phyloP scores from a whole-genome alignment of 805 yeast species.

The Scheffersomyces ergatensis region DNA sequence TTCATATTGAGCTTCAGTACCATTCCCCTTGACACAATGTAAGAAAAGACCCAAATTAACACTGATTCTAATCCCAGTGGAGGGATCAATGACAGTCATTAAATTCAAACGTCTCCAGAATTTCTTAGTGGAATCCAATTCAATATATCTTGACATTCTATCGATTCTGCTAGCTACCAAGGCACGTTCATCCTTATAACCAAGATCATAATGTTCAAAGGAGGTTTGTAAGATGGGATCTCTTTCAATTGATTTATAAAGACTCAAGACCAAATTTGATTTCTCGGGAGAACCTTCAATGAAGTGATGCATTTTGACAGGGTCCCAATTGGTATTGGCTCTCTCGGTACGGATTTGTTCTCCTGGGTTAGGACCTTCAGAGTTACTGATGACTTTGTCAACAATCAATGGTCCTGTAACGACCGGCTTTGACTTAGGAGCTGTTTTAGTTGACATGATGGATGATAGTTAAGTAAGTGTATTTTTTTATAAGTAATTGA shows the following conservation, averaged over 20 bases:
- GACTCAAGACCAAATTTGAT: slow-evolving; percentile 23
- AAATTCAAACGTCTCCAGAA: slow-evolving; percentile 35
- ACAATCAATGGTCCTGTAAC: too few species aligned
- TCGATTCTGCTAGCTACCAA: slow-evolving; percentile 32
- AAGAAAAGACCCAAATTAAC: slow-evolving; percentile 40
- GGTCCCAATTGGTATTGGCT: slow-evolving; percentile 17
- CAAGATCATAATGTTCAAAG: slow-evolving; percentile 30
- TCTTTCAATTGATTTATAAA: slow-evolving; percentile 35
- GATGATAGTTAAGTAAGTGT: too few species aligned
- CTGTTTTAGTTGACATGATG: too few species aligned
- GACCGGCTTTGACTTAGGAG: too few species aligned
- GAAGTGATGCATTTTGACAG: slow-evolving; percentile 29
- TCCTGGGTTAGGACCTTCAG: slow-evolving; percentile 25
- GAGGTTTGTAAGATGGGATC: slow-evolving; percentile 34
- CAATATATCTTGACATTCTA: slow-evolving; percentile 34
- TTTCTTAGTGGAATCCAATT: slow-evolving; percentile 26
- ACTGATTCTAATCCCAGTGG: slow-evolving; percentile 34
- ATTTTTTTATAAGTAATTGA: too few species aligned
- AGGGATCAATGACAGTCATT: slow-evolving; percentile 36
- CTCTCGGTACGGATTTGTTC: slow-evolving; percentile 26
- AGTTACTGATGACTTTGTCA: slow-evolving; percentile 3
- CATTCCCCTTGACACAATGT: slow-evolving; percentile 40
- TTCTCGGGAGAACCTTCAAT: slow-evolving; percentile 35
- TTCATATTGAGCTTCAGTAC: slow-evolving; percentile 35
- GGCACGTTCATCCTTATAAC: slow-evolving; percentile 27